phyloP scores from a whole-genome alignment of 805 yeast species.

The Crinitomyces ghanaensis region DNA sequence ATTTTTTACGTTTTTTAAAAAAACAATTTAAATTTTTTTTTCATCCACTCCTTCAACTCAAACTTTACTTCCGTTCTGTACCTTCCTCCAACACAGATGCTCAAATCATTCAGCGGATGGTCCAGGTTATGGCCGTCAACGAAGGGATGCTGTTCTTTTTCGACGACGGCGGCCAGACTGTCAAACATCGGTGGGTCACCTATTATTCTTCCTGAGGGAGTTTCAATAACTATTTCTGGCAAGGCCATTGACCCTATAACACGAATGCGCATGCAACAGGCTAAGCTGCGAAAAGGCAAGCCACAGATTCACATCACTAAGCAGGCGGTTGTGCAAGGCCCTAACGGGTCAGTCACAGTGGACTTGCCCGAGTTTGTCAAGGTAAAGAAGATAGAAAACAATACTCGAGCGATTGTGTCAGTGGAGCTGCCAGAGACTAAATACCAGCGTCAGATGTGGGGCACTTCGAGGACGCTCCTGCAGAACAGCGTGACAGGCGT shows the following conservation, averaged over 20 bases:
- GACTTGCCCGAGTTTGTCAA: slow-evolving; percentile 64
- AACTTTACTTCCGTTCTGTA: too few species aligned
- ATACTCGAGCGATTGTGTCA: slow-evolving; percentile 35
- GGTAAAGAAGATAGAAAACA: slow-evolving; percentile 19
- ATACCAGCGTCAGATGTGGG: slow-evolving; percentile 87
- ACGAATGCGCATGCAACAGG: slow-evolving; percentile 37
- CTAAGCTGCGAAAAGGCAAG: slow-evolving; percentile 51
- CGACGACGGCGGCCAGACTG: slow-evolving; percentile 2
- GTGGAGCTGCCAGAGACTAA: slow-evolving; percentile 48
- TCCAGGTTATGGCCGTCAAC: too few species aligned
- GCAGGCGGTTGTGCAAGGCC: slow-evolving; percentile 56
- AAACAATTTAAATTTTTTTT: too few species aligned
- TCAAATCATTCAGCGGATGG: too few species aligned
- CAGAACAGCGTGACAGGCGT: slow-evolving; percentile 78
- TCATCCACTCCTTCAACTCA: too few species aligned
- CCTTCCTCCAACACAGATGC: too few species aligned
- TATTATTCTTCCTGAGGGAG: slow-evolving; percentile 53
- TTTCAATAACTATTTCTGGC: slow-evolving; percentile 31
- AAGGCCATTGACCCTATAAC: slow-evolving; percentile 21
- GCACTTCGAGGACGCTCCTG: slow-evolving; percentile 72
- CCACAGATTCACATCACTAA: slow-evolving; percentile 46
- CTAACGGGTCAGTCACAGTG: slow-evolving; percentile 55
- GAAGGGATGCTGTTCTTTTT: slow-evolving; percentile 7
- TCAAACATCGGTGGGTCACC: slow-evolving; percentile 69
- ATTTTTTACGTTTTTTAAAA: too few species aligned